Evolutionary conservation across 1,284 basidiomycete species (phyloP), one percentile per base, ranked within the genome.

Genomic region (Ceratobasidium sp.): DNA sequence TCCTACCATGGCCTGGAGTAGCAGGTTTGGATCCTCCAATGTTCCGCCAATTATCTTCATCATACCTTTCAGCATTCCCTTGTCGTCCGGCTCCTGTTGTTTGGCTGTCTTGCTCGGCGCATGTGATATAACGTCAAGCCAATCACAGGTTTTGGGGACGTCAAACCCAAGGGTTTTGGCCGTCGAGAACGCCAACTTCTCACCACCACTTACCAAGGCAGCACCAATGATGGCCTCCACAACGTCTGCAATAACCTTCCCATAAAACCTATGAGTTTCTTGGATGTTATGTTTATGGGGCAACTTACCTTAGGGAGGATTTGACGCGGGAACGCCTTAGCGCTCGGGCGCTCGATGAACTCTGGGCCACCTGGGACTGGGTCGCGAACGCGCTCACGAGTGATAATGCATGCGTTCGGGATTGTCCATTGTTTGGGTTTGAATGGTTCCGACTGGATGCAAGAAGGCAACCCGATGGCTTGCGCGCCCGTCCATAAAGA

Each of bases 141-240:
- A 94, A 36, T 85, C 84, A 76, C 88, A 86, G 72, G 93, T 83
- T 76, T 87, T 84, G 1, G 87, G 85, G 27, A 93, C 82, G 1
- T 89, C 88, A 50, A 94, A 82, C 66, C 87, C 85, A 77, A 95
- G 82, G 22, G 86, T 85, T 80, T 91, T 92, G 54, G 76, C 75
- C 17, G 86, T 88, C 76, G 85, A 85, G 51, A 94, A 84, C 15
- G 90, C 93, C 11, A 83, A 81, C 73, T 92, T 89, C 66, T 86
- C 84, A 57, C 91, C 93, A 7, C 89, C 90, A 29, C 89, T 88
- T 50, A 93, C 83, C 80, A 90, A 93, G 4, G 91, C 92, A 4
- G 93, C 93, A 24, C 91, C 94, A 51, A 95, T 88, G 72, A 95
- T 89, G 2, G 93, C 92, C 81, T 95, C 94, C 17, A 89, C 87